Conservation (phyloP, 805 yeast genomes). For the Nakazawaea anatomiae region DNA sequence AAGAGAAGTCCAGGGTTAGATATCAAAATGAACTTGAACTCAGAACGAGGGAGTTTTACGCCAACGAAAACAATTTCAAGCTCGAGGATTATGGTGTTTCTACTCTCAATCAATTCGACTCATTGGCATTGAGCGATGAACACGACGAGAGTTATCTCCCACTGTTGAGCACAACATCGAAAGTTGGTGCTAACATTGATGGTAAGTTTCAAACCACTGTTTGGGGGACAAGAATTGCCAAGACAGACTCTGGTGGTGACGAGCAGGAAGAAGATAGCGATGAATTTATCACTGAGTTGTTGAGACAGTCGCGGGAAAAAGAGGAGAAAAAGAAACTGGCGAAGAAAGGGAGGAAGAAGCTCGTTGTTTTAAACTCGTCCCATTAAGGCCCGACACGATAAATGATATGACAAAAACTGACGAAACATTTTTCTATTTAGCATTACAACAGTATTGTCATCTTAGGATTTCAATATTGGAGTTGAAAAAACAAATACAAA, state of each 20-base stretch:
- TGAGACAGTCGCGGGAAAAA: slow-evolving; percentile 45
- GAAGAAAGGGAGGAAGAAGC: slow-evolving; percentile 44
- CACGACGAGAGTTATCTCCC: slow-evolving; percentile 32
- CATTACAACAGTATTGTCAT: too few species aligned
- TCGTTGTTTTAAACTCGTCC: not conserved
- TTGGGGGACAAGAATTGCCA: slow-evolving; percentile 69
- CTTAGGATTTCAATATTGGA: too few species aligned
- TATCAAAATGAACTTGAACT: slow-evolving; percentile 56
- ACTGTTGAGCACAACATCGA: slow-evolving; percentile 28
- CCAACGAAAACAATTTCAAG: slow-evolving; percentile 43
- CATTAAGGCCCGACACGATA: too few species aligned
- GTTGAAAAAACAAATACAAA: not conserved
- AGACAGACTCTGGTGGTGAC: slow-evolving; percentile 28
- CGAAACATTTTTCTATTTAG: too few species aligned
- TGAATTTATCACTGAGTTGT: slow-evolving; percentile 38
- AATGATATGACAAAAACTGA: too few species aligned
- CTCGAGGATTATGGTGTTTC: slow-evolving; percentile 28
- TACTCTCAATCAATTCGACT: slow-evolving; percentile 3
- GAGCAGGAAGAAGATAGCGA: slow-evolving; percentile 40
- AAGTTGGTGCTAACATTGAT: slow-evolving; percentile 11
- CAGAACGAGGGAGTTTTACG: slow-evolving; percentile 52
- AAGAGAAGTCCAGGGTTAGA: slow-evolving; percentile 52
- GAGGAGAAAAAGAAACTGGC: slow-evolving; percentile 28
- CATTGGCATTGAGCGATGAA: slow-evolving; percentile 21
- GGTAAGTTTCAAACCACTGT: slow-evolving; percentile 43